These are phyloP conservation scores for Cicer chorassanicum DNA, from an alignment of 306 rosid species.

Conservation along the genomic window DNA sequence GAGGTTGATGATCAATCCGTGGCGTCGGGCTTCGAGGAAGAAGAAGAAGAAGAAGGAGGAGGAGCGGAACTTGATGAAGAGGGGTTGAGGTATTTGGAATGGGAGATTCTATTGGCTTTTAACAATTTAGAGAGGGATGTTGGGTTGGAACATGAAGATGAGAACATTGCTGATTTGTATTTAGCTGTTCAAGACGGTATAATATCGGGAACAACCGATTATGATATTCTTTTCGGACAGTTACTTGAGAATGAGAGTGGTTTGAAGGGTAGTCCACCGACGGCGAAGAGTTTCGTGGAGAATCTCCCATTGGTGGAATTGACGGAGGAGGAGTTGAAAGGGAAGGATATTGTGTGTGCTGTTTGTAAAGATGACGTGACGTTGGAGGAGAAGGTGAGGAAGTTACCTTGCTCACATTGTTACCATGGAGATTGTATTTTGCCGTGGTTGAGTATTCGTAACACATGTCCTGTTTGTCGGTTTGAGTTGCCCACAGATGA, in stretches of 20 bases:
- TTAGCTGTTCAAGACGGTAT: slow-evolving; percentile 56
- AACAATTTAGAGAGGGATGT: slow-evolving; percentile 61
- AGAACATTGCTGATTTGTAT: slow-evolving; percentile 43
- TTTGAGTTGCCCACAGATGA: slow-evolving; percentile 88
- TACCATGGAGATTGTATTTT: slow-evolving; percentile 88
- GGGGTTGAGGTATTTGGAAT: slow-evolving; percentile 63
- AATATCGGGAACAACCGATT: slow-evolving; percentile 54
- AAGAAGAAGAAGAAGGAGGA: slow-evolving; percentile 34
- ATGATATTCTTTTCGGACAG: slow-evolving; percentile 67
- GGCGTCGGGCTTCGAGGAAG: slow-evolving; percentile 57
- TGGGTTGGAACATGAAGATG: slow-evolving; percentile 47
- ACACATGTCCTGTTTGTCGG: slow-evolving; percentile 92
- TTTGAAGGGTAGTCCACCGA: slow-evolving; percentile 79
- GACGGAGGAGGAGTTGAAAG: slow-evolving; percentile 60
- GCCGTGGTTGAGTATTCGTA: slow-evolving; percentile 86
- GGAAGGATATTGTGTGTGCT: slow-evolving; percentile 66
- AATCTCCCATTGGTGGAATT: slow-evolving; percentile 74
- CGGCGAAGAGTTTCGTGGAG: slow-evolving; percentile 65
- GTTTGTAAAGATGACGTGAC: slow-evolving; percentile 74
- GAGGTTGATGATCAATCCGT: slow-evolving; percentile 58
- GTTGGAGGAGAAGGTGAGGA: slow-evolving; percentile 74
- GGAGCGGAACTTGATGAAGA: slow-evolving; percentile 54
- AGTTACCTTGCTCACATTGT: slow-evolving; percentile 83
- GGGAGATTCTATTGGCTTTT: slow-evolving; percentile 80
- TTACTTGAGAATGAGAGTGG: slow-evolving; percentile 68